A percentile compares a stretch with the other conserved stretches of the same genome.
Conservation (phyloP, 129 eudicot species). For the Pseudognaphalium luteoalbum region DNA sequence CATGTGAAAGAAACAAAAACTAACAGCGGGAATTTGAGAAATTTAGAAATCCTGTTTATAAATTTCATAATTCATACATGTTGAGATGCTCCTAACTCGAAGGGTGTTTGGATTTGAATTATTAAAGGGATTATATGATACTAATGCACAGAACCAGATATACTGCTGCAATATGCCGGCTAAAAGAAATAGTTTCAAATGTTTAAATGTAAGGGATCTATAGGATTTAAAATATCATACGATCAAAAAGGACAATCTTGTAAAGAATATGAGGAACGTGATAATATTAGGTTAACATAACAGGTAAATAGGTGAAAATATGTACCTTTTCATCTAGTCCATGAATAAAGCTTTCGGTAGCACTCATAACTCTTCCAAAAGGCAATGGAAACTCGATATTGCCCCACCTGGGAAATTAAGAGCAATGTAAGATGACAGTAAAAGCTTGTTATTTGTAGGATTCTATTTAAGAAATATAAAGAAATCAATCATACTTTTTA, state of each 20-base stretch:
- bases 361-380: conserved; percentile 98
- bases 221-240: not conserved
- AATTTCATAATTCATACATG: not conserved
- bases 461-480: not conserved
- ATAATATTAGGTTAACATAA: not conserved
- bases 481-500: conserved; percentile 56
- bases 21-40: not conserved
- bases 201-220: not conserved
- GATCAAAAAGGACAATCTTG: not conserved
- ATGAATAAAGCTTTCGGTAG: conserved; percentile 91
- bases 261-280: not conserved
- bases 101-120: not conserved
- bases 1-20: not conserved
- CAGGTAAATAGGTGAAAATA: not conserved
- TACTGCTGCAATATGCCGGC: not conserved
- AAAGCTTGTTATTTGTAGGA: not conserved
- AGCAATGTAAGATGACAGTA: conserved; percentile 22
- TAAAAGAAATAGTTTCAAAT: not conserved
- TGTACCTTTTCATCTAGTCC: conserved; percentile 97
- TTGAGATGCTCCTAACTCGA: not conserved
- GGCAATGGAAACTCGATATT: conserved; percentile 96
- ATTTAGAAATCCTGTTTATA: not conserved
- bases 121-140: not conserved
- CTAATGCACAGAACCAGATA: not conserved
- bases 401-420: conserved; percentile 71